These are phyloP conservation scores for Petunia hybrid DNA, from an alignment of 305 asterid species.

Conservation along the genomic window DNA sequence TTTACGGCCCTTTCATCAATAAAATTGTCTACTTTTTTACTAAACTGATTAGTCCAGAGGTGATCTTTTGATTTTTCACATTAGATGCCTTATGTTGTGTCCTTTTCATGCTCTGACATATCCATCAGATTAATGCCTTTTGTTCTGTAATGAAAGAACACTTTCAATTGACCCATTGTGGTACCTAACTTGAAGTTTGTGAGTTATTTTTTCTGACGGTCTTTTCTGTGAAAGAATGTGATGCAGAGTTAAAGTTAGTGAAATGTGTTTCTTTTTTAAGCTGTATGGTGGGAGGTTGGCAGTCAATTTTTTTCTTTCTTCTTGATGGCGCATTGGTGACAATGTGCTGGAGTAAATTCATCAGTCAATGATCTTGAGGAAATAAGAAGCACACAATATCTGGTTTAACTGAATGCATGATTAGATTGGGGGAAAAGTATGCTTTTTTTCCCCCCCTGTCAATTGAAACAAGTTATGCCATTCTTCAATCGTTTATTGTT, in stretches of 20 bases:
- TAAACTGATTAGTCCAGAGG: slow-evolving; percentile 82
- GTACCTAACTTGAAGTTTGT: slow-evolving; percentile 24
- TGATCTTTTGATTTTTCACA: slow-evolving; percentile 28
- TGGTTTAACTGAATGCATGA: slow-evolving; percentile 1
- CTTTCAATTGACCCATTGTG: slow-evolving; percentile 4
- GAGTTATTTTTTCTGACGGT: not conserved
- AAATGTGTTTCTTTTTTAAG: not conserved
- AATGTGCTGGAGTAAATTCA: slow-evolving; percentile 7
- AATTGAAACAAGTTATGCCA: not conserved
- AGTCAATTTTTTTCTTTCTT: not conserved
- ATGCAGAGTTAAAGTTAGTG: not conserved
- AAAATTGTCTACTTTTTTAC: no score
- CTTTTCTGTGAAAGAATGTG: not conserved
- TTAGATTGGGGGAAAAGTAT: not conserved
- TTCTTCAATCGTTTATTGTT: slow-evolving; percentile 18
- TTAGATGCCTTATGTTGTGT: not conserved
- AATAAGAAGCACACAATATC: not conserved
- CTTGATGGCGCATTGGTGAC: slow-evolving; percentile 8
- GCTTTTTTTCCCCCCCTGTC: not conserved
- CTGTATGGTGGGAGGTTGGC: not conserved
- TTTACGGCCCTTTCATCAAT: no score
- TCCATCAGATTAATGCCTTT: slow-evolving; percentile 20
- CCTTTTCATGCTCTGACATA: slow-evolving; percentile 5
- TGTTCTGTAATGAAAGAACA: slow-evolving; percentile 16
- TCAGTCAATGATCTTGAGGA: not conserved